Evolutionary conservation across 2,329 filamentous ascomycete genomes (phyloP).

Genomic region (Pseudogymnoascus pannorum): DNA sequence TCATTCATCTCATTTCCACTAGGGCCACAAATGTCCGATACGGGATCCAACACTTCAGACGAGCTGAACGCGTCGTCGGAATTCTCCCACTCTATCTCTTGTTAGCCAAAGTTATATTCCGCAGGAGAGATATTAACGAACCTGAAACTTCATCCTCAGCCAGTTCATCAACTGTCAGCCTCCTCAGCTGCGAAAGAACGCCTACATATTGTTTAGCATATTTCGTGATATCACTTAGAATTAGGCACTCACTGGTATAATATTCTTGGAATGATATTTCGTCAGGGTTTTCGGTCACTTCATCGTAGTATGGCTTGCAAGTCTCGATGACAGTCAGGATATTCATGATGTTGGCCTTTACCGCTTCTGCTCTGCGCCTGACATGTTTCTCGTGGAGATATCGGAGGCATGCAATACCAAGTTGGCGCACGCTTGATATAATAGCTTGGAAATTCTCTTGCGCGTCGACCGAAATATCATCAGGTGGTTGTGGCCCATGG

Average conservation of each 20-base stretch:
- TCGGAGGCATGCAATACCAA: constrained; percentile 25
- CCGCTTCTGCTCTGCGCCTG: constrained; percentile 21
- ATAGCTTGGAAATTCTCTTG: constrained; percentile 20
- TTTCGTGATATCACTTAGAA: constrained; percentile 10
- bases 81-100: constrained; percentile 26
- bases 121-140: constrained; percentile 19
- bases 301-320: constrained; percentile 20
- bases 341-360: constrained; percentile 21
- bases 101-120: constrained; percentile 9
- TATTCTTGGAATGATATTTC: constrained; percentile 8
- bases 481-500: not conserved
- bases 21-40: constrained; percentile 40
- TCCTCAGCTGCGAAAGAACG: constrained; percentile 24
- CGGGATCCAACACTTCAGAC: constrained; percentile 47
- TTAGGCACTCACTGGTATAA: constrained; percentile 18
- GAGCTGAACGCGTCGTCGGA: constrained; percentile 22
- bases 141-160: constrained; percentile 33
- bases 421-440: constrained; percentile 16
- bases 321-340: constrained; percentile 23
- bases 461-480: constrained; percentile 13
- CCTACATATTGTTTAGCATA: constrained; percentile 20
- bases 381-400: constrained; percentile 26
- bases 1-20: constrained; percentile 36
- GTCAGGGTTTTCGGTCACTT: constrained; percentile 18
- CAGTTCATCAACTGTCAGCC: constrained; percentile 28